Evolutionary conservation across 1,284 basidiomycete species (phyloP).

Genomic region (Cryptococcus sp.): DNA sequence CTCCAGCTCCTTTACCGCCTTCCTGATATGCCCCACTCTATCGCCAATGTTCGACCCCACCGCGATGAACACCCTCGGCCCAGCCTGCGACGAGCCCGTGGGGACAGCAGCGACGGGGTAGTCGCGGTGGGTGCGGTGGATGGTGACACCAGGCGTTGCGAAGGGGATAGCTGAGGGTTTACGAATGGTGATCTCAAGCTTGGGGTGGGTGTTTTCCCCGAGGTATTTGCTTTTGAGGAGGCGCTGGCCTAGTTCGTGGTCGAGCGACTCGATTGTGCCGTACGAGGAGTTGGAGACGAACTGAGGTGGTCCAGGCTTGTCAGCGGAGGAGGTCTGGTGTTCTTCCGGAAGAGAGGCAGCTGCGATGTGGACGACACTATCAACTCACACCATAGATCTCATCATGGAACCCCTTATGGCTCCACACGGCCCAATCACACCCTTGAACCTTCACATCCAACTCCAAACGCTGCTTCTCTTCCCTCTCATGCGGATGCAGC

Average conservation of each 20-base stretch:
- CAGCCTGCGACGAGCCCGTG: background rate
- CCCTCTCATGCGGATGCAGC: constrained; percentile 67
- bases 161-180: constrained; percentile 75
- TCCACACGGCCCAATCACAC: constrained; percentile 35
- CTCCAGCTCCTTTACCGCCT: constrained; percentile 56
- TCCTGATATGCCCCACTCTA: constrained; percentile 75
- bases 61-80: constrained; percentile 61
- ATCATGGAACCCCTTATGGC: constrained; percentile 52
- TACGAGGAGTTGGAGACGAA: constrained; percentile 56
- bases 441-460: constrained; percentile 56
- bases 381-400: constrained; percentile 51
- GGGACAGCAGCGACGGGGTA: constrained; percentile 22
- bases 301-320: constrained; percentile 20
- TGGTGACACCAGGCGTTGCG: constrained; percentile 63
- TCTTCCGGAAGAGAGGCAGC: background rate
- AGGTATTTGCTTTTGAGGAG: constrained; percentile 15
- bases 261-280: constrained; percentile 71
- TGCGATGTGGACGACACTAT: background rate
- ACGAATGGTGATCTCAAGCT: constrained; percentile 60
- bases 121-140: constrained; percentile 55
- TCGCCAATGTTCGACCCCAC: constrained; percentile 91
- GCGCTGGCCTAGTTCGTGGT: constrained; percentile 59
- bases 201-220: constrained; percentile 2
- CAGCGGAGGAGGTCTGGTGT: no score
- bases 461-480: constrained; percentile 65